Percentiles rank a stretch among this genome's conserved stretches.
Evolutionary conservation across 345 rosid genomes (phyloP).

Genomic region (Ceriops zippeliana): DNA sequence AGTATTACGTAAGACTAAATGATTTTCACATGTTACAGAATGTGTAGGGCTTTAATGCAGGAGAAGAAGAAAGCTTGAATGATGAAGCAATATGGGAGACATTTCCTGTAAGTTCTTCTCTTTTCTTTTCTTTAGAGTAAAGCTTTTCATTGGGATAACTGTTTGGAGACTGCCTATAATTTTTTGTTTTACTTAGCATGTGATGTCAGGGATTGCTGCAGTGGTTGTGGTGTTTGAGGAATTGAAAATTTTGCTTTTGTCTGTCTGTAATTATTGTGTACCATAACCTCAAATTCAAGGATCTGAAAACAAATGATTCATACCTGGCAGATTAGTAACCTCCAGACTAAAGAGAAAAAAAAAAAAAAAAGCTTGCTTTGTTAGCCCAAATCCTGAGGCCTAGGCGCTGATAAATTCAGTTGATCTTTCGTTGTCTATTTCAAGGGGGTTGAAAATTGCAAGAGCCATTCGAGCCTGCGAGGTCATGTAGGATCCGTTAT

Average conservation of each 20-base stretch:
- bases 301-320: too few relatives aligned
- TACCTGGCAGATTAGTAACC: too few relatives aligned
- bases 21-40: slow-evolving; percentile 43
- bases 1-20: neutral
- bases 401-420: too few relatives aligned
- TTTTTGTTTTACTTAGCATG: neutral
- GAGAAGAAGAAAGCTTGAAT: slow-evolving; percentile 78
- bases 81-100: slow-evolving; percentile 99
- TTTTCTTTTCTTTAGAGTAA: slow-evolving; percentile 3
- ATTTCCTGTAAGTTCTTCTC: slow-evolving; percentile 64
- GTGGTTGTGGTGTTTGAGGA: neutral
- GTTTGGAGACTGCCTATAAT: neutral
- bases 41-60: slow-evolving; percentile 91
- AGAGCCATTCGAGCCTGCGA: too few relatives aligned
- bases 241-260: neutral
- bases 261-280: neutral
- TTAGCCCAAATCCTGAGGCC: too few relatives aligned
- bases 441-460: too few relatives aligned
- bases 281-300: neutral
- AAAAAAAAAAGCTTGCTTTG: too few relatives aligned
- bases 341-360: too few relatives aligned
- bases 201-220: too few relatives aligned
- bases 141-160: too few relatives aligned
- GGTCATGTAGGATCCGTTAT: too few relatives aligned
- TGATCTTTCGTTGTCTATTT: too few relatives aligned